Base-by-base conservation (phyloP, 2,329 filamentous ascomycete species). In the Alternaria triticimaculans region DNA sequence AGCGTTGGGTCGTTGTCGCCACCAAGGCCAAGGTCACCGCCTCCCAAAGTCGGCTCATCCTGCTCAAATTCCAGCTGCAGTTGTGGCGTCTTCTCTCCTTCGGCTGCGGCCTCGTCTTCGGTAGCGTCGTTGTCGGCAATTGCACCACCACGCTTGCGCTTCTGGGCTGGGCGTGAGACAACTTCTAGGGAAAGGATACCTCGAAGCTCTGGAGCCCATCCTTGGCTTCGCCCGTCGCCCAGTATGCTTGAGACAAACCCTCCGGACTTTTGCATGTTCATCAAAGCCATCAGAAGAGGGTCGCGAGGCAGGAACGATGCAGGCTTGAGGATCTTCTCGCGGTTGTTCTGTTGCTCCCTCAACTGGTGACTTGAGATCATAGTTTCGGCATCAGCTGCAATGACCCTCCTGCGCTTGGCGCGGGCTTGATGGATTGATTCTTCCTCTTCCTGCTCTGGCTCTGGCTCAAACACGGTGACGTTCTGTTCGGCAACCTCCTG, bases 141-240 rank as follows among this genome's bases (percentile, higher is more conserved):
- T 23, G 92, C 94, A 72, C 91, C 94, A 75, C 97, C 94, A 46
- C 96, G 90, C 86, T 99, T 99, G 63, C 96, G 89, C 87, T 98
- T 99, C 65, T 97, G 93, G 62, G 89, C 91, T 45, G 90, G 87
- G 61, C 89, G 89, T 65, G 90, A 90, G 15, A 97, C 87, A 14
- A 92, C 87, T 68, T 96, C 93, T 45, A 97, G 84, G 2, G 94
- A 97, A n/a, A 98, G 84, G 73, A 99, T 89, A n/a, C 92, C 93
- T 64, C 93, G 90, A 20, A 99, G 86, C 81, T 99, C 96, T 1
- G 95, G 95, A 4, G 95, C 95, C 94, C 94, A 97, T 45, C 88
- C 88, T 69, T 88, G 87, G 71, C 90, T 90, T 67, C 92, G 89
- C 41, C 90, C 92, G 65, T 94, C 93, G 56, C 92, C 90, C 82